Evolutionary conservation across 2,329 filamentous ascomycete species (phyloP).

Genomic region (Aspergillus novoparasiticus): DNA sequence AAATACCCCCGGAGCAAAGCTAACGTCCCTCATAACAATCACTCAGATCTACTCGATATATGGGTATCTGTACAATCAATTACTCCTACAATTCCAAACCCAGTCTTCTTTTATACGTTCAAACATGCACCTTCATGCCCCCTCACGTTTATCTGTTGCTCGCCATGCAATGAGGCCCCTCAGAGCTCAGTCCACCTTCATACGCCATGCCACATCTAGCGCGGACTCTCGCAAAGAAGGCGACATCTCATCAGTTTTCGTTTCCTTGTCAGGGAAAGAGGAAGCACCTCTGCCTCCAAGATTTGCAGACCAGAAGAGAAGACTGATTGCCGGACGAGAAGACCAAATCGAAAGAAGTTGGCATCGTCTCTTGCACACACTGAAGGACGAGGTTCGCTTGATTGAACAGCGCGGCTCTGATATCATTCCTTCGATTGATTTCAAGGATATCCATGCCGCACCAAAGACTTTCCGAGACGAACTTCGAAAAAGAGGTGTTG

Average conservation of each 20-base stretch:
- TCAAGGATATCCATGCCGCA: background rate
- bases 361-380: background rate
- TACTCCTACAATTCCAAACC: background rate
- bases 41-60: background rate
- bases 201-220: background rate
- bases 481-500: background rate
- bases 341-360: background rate
- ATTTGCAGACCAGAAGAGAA: constrained; percentile 4
- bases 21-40: background rate
- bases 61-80: background rate
- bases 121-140: background rate
- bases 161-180: background rate
- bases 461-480: background rate
- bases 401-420: background rate
- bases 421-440: background rate
- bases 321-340: background rate
- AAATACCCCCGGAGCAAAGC: background rate
- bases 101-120: background rate
- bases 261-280: constrained; percentile 14
- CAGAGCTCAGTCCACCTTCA: background rate
- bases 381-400: background rate
- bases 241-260: constrained; percentile 20
- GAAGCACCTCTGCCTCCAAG: constrained; percentile 6
- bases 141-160: background rate
- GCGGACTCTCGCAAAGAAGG: constrained; percentile 9